Conservation (phyloP, 129 eudicot species). For the Erigeron canadensis region DNA sequence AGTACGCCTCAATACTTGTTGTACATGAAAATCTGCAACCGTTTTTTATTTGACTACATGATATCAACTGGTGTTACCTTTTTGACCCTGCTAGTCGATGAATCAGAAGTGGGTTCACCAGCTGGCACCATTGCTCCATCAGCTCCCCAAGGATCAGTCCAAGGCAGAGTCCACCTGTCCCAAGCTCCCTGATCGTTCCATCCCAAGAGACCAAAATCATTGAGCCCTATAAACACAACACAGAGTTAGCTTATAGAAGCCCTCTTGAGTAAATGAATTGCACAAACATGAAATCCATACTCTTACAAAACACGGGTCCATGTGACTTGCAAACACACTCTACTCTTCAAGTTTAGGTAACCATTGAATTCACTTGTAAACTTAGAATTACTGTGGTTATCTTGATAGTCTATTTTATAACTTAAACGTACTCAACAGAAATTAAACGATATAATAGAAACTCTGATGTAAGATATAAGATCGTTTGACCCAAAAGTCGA, state of each 20-base stretch:
- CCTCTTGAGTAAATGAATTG: neutral
- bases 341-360: neutral
- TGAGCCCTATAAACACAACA: slow-evolving; percentile 22
- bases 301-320: neutral
- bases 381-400: too few species aligned
- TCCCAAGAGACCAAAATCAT: slow-evolving; percentile 26
- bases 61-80: slow-evolving; percentile 32
- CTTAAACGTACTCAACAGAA: too few species aligned
- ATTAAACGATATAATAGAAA: neutral
- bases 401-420: too few species aligned
- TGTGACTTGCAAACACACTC: neutral
- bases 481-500: neutral
- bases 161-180: slow-evolving; percentile 33
- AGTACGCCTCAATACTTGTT: neutral
- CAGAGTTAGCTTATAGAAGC: neutral
- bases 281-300: neutral
- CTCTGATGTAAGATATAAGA: slow-evolving; percentile 7
- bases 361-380: neutral
- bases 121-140: slow-evolving; percentile 33
- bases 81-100: slow-evolving; percentile 24
- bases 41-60: slow-evolving; percentile 12
- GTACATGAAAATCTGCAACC: neutral
- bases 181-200: slow-evolving; percentile 28
- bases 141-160: slow-evolving; percentile 28
- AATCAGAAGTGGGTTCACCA: slow-evolving; percentile 24